phyloP scores from a whole-genome alignment of 2,329 filamentous ascomycete species.

The Volutella citrinella region DNA sequence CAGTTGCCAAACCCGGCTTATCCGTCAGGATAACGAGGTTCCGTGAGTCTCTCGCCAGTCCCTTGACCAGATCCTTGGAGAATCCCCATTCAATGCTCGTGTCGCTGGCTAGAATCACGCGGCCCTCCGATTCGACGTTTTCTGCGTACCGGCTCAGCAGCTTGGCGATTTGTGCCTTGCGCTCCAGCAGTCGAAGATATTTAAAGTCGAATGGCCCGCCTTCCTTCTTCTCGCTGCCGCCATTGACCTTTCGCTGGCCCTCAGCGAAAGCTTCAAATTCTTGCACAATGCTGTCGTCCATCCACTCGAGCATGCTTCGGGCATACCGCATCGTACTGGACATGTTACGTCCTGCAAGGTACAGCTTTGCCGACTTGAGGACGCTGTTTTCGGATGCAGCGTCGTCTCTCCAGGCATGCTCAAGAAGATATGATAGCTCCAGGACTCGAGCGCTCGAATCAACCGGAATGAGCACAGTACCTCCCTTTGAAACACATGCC shows the following conservation, averaged over 20 bases:
- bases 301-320: constrained; percentile 97
- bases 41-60: constrained; percentile 69
- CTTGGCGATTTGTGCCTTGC: constrained; percentile 74
- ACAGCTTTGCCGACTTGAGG: constrained; percentile 60
- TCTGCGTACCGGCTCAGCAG: constrained; percentile 51
- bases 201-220: constrained; percentile 86
- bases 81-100: constrained; percentile 92
- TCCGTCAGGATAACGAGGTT: constrained; percentile 91
- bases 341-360: constrained; percentile 81
- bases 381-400: constrained; percentile 48
- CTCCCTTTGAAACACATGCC: constrained; percentile 73
- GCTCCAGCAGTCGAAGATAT: constrained; percentile 78
- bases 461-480: constrained; percentile 88
- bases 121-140: constrained; percentile 45
- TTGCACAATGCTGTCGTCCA: constrained; percentile 91
- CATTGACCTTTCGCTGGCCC: constrained; percentile 44
- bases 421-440: constrained; percentile 86
- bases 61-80: constrained; percentile 74
- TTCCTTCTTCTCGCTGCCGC: constrained; percentile 49
- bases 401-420: constrained; percentile 82
- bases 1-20: constrained; percentile 46
- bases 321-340: constrained; percentile 88
- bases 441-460: constrained; percentile 94
- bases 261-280: constrained; percentile 78
- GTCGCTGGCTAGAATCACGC: constrained; percentile 89